Base-by-base conservation (phyloP, 2,329 filamentous ascomycete species). In the Fusarium succisae region DNA sequence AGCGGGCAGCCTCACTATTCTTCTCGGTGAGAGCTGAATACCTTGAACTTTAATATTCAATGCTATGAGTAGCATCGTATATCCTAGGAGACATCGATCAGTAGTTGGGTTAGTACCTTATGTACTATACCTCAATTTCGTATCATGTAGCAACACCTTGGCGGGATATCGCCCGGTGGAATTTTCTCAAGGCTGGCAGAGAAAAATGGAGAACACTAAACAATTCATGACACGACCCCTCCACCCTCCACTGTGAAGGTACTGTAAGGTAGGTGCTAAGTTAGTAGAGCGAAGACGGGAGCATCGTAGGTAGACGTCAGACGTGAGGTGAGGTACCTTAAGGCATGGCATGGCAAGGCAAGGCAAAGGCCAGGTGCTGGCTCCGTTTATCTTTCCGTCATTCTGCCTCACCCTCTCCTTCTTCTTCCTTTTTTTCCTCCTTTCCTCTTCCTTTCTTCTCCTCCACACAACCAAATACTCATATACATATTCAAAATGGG, bases 401-500 rank as follows among this genome's bases (percentile, higher is more conserved):
- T 72, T 74, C 71, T 69, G 67, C 62, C 65, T 70, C 60, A 32
- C 45, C 58, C 37, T 43, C 70, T 70, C 77, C 71, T 77, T 74
- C 73, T 74, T 71, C 45, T 30, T 30, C 63, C 64, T 73, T 75
- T 43, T 73, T 77, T 66, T 75, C 67, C 69, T 60, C 63, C 60
- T 45, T 62, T 56, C 77, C 77, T 72, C 76, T 75, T 74, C 73
- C 70, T 74, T 75, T 75, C 78, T 57, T 66, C 53, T 66, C 65
- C 59, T 61, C 59, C 63, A 73, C 62, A 79, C 45, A 75, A 75
- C 72, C 72, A 76, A 65, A 66, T 48, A 72, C 66, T 58, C 65
- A 75, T 68, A 80, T 65, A 80, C 78, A 80, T 81, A 75, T 82
- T 83, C 84, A 91, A 82, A 85, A 98, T 98, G 96, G 91, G 91